These are phyloP conservation scores for Cercospora sojina DNA, from an alignment of 2,329 filamentous ascomycete species.

Conservation along the genomic window DNA sequence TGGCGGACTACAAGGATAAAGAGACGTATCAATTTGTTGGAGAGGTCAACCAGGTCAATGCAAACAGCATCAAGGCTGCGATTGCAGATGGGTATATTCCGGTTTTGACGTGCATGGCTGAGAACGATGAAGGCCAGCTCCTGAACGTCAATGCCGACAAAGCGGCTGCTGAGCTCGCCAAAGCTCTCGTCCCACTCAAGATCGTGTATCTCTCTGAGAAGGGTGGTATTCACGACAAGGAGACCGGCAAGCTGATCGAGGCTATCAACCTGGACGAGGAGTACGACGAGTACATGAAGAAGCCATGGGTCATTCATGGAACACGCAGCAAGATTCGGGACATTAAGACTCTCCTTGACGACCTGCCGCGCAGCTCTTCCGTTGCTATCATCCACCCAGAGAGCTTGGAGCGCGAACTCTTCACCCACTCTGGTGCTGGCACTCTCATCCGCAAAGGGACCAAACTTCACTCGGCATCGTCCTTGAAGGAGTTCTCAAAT, in stretches of 20 bases:
- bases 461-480: slow-evolving; percentile 74
- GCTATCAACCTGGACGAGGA: slow-evolving; percentile 97
- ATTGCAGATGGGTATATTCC: slow-evolving; percentile 90
- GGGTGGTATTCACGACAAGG: slow-evolving; percentile 90
- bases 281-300: slow-evolving; percentile 86
- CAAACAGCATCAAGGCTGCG: slow-evolving; percentile 82
- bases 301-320: slow-evolving; percentile 93
- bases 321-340: slow-evolving; percentile 96
- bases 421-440: slow-evolving; percentile 92
- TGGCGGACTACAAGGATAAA: slow-evolving; percentile 92
- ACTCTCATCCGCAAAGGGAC: slow-evolving; percentile 90
- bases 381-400: slow-evolving; percentile 97
- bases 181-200: slow-evolving; percentile 87
- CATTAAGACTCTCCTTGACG: slow-evolving; percentile 88
- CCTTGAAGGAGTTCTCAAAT: slow-evolving; percentile 72
- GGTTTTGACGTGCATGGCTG: slow-evolving; percentile 93
- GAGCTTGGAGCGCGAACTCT: slow-evolving; percentile 92
- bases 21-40: slow-evolving; percentile 95
- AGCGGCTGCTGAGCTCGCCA: slow-evolving; percentile 87
- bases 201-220: slow-evolving; percentile 99
- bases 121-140: slow-evolving; percentile 85
- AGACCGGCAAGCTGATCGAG: slow-evolving; percentile 92
- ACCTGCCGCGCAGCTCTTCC: slow-evolving; percentile 85
- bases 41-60: slow-evolving; percentile 91
- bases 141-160: slow-evolving; percentile 98